These are phyloP conservation scores for Candida endomychidarum DNA, from an alignment of 805 yeast species.

Conservation along the genomic window DNA sequence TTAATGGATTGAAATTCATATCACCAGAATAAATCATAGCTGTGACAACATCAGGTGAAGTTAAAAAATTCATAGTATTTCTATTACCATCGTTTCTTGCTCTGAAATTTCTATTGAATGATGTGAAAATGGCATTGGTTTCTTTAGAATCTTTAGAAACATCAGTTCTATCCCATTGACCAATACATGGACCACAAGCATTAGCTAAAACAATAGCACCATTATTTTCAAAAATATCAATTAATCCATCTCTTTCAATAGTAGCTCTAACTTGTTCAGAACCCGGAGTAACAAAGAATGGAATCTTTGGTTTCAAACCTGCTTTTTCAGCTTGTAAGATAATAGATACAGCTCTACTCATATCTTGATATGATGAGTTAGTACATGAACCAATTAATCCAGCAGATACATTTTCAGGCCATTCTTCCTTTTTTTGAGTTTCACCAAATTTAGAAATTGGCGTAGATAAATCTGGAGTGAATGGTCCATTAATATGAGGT, in stretches of 20 bases:
- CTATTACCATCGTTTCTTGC: slow-evolving; percentile 99
- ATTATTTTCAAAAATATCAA: slow-evolving; percentile 81
- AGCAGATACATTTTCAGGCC: slow-evolving; percentile 87
- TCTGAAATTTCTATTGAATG: slow-evolving; percentile 96
- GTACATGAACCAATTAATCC: slow-evolving; percentile 98
- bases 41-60: slow-evolving; percentile 98
- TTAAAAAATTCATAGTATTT: slow-evolving; percentile 93
- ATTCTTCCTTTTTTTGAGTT: slow-evolving; percentile 67
- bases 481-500: slow-evolving; percentile 97
- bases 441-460: slow-evolving; percentile 81
- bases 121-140: slow-evolving; percentile 88
- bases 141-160: slow-evolving; percentile 62
- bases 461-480: slow-evolving; percentile 96
- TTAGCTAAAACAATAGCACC: slow-evolving; percentile 96
- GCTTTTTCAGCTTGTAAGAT: slow-evolving; percentile 82
- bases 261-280: slow-evolving; percentile 98
- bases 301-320: slow-evolving; percentile 87
- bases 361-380: slow-evolving; percentile 96
- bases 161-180: slow-evolving; percentile 97
- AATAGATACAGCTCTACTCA: slow-evolving; percentile 92
- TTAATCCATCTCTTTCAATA: slow-evolving; percentile 93
- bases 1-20: slow-evolving; percentile 86
- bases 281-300: slow-evolving; percentile 96
- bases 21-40: slow-evolving; percentile 96
- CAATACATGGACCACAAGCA: slow-evolving; percentile 99